A percentile compares a stretch with the other conserved stretches of the same genome.
These are phyloP conservation scores for Botryosphaeria agaves DNA, from an alignment of 2,329 filamentous ascomycete genomes.

Conservation along the genomic window DNA sequence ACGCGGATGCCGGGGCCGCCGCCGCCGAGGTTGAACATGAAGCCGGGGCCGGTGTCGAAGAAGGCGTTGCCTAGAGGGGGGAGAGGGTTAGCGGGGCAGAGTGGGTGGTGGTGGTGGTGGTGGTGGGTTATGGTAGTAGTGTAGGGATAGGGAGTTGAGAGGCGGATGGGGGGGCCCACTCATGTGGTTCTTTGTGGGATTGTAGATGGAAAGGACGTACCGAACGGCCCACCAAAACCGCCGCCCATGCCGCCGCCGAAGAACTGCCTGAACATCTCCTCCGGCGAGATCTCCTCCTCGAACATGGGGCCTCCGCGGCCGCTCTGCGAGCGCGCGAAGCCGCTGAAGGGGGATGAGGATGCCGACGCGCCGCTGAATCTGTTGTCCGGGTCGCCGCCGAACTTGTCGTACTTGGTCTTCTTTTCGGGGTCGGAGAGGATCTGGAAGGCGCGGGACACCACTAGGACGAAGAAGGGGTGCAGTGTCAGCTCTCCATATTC, in stretches of 20 bases:
- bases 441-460: slow-evolving; percentile 88
- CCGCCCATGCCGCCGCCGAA: slow-evolving; percentile 57
- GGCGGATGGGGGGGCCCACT: too few species aligned
- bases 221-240: slow-evolving; percentile 40
- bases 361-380: slow-evolving; percentile 48
- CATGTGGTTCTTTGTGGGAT: not conserved
- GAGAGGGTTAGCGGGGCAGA: too few species aligned
- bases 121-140: too few species aligned
- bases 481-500: too few species aligned
- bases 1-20: slow-evolving; percentile 84
- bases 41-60: slow-evolving; percentile 68
- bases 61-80: slow-evolving; percentile 27
- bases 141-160: too few species aligned
- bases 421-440: slow-evolving; percentile 88
- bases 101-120: not conserved
- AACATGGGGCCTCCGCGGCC: slow-evolving; percentile 45
- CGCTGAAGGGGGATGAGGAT: slow-evolving; percentile 46
- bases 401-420: slow-evolving; percentile 72
- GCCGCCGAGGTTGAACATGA: slow-evolving; percentile 89
- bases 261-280: slow-evolving; percentile 94
- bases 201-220: slow-evolving; percentile 5
- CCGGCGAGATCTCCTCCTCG: slow-evolving; percentile 84
- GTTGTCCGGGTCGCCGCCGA: slow-evolving; percentile 82
- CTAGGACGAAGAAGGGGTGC: too few species aligned
- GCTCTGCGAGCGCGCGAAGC: slow-evolving; percentile 34